Evolutionary conservation across 495 filamentous ascomycete genomes (phyloP), one percentile per base, ranked within the genome.

Genomic region (Umbilicaria muhlenbergii): DNA sequence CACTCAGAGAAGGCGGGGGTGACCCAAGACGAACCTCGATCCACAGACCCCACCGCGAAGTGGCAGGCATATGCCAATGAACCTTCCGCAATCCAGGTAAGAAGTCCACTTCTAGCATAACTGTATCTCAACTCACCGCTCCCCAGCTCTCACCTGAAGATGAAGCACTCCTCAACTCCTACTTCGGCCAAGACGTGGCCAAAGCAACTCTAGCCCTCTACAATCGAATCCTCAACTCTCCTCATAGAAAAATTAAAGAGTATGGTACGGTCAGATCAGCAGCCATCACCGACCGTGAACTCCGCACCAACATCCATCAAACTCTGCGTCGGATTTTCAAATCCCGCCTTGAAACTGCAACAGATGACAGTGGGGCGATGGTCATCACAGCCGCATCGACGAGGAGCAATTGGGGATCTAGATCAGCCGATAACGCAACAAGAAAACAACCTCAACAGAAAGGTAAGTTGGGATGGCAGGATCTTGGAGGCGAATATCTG

Each of bases 401-500:
- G 46, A 67, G 58, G 38, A 59, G 59, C 48, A 65, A 62, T 40
- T 62, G 53, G 36, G 56, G 49, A 34, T 40, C 45, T 37, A 16
- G 37, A 18, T 54, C 54, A 36, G 55, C 51, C 13, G 59, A 60
- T 15, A 57, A 58, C 14, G 56, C 53, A 3, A 53, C 51, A n/a
- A 51, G 48, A 34, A 47, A 47, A 35, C 16, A 42, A 32, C 34
- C 49, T 11, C 32, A 55, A 10, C 53, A 49, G n/a, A 51, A 53
- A 14, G 53, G 55, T 14, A 64, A 66, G 21, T 45, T 66, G 13
- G 65, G 62, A 37, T 81, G 76, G 74, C 62, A 71, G 24, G 75
- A 78, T 44, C 68, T 77, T 11, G 82, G 80, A 14, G 86, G 83
- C 1, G 75, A 81, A 8, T 88, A 85, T 55, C 70, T 95, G 7